phyloP scores from a whole-genome alignment of 2,329 filamentous ascomycete genomes.

The Elsinoe necatrix region DNA sequence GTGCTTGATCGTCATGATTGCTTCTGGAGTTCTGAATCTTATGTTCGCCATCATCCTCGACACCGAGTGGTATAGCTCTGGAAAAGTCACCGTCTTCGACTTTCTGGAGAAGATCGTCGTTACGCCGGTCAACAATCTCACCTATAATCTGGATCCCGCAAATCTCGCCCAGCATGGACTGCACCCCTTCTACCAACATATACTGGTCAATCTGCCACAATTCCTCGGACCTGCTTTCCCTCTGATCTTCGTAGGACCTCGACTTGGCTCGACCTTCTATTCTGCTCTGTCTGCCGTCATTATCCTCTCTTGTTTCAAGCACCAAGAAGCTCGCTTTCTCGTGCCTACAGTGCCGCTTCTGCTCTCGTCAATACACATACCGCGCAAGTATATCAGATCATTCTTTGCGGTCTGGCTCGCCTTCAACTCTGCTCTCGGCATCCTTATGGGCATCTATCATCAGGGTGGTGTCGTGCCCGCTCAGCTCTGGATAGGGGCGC shows the following conservation, averaged over 20 bases:
- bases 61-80: conserved; percentile 66
- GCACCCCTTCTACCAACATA: conserved; percentile 46
- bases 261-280: conserved; percentile 54
- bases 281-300: conserved; percentile 66
- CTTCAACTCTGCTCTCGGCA: conserved; percentile 60
- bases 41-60: conserved; percentile 71
- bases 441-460: conserved; percentile 73
- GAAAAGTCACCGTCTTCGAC: conserved; percentile 56
- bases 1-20: conserved; percentile 53
- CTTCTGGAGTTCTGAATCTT: conserved; percentile 60
- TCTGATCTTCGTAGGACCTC: conserved; percentile 40
- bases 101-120: conserved; percentile 48
- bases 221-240: conserved; percentile 45
- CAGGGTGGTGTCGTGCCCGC: conserved; percentile 70
- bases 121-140: conserved; percentile 46
- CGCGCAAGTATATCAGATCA: conserved; percentile 42
- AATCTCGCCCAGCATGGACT: conserved; percentile 47
- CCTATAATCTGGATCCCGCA: conserved; percentile 41
- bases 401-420: conserved; percentile 56
- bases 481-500: conserved; percentile 64
- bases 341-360: conserved; percentile 69
- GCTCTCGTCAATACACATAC: conserved; percentile 62
- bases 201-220: conserved; percentile 44
- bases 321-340: conserved; percentile 73
- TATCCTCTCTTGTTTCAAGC: conserved; percentile 64